phyloP scores from a whole-genome alignment of 495 filamentous ascomycete species.

The Parathielavia appendiculata region DNA sequence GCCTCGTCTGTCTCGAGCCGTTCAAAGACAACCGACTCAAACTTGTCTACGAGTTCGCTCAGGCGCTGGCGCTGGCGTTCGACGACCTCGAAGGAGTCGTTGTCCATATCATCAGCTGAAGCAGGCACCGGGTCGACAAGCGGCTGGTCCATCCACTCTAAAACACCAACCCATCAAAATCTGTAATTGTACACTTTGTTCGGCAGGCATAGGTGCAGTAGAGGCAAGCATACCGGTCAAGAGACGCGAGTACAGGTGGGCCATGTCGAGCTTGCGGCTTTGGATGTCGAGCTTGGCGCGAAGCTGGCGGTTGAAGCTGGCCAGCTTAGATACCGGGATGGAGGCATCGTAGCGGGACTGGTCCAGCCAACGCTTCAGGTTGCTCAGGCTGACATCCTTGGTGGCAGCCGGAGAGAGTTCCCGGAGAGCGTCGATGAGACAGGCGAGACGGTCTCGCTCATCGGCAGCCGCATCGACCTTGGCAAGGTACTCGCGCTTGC shows the following conservation, averaged over 20 bases:
- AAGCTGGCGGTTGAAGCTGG: slow-evolving; percentile 40
- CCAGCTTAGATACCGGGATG: slow-evolving; percentile 32
- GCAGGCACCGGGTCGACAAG: slow-evolving; percentile 18
- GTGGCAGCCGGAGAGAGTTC: slow-evolving; percentile 29
- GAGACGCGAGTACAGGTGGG: slow-evolving; percentile 55
- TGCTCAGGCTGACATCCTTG: slow-evolving; percentile 24
- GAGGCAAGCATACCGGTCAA: slow-evolving; percentile 36
- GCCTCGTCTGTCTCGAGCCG: slow-evolving; percentile 42
- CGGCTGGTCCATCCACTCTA: slow-evolving; percentile 52
- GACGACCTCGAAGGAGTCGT: slow-evolving; percentile 34
- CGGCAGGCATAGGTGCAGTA: neutral
- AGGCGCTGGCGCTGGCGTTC: slow-evolving; percentile 46
- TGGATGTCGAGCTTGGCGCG: slow-evolving; percentile 40
- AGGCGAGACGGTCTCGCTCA: slow-evolving; percentile 32
- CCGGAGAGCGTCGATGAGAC: slow-evolving; percentile 40
- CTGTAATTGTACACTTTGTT: no score
- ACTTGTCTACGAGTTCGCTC: slow-evolving; percentile 47
- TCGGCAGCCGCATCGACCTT: slow-evolving; percentile 29
- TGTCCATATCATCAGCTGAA: slow-evolving; percentile 20
- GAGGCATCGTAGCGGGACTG: slow-evolving; percentile 39
- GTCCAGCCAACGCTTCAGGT: slow-evolving; percentile 34
- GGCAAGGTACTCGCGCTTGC: slow-evolving; percentile 35
- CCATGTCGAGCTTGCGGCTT: slow-evolving; percentile 54
- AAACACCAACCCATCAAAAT: neutral
- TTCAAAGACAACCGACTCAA: slow-evolving; percentile 57